Base-by-base conservation (phyloP, 306 rosid genomes). In the Vigna hirtella region DNA sequence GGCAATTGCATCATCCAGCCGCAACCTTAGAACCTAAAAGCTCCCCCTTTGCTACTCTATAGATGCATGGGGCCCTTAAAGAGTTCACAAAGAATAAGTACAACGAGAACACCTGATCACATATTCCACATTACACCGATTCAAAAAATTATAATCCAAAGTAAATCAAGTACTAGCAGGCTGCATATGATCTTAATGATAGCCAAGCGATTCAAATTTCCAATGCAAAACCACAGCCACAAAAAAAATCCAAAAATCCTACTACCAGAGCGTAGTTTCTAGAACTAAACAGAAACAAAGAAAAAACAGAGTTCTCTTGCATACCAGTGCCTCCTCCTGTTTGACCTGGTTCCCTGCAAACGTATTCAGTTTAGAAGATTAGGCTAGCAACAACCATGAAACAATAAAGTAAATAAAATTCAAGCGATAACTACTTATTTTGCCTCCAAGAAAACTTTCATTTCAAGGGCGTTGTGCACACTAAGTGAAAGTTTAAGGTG, bases 341-440 rank as follows among this genome's bases (percentile, higher is more conserved):
- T 85, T 81, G 88, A 48, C 83, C 88, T 36, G 84, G 80, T 65
- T 70, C 82, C 86, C 86, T 85, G 88, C 48, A 82, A 79, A 69
- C 51, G 64, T 56, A 57, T 18, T 20, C 52, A 74, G 57, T 70
- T 74, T 74, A 63, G 72, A 74, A 30, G 57, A 70, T 55, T 70
- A 49, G 48, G 32, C 76, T 73, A 81, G 50, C 49, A 28, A 50
- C 34, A 77, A 71, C 24, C 22, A 43, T 48, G 28, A 17, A 68
- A 43, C 12, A 26, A 62, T 38, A 62, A 45, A 76, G 66, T 20
- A 76, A 72, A 72, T 20, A 76, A 72, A 72, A 76, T 36, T 72
- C 57, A 76, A 43, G 64, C 38, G 40, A 63, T 10, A 18, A 51
- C 30, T 50, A 34, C 58, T 70, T 47, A 55, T 55, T 56, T 18